These are phyloP conservation scores for Sporothrix sp. DNA, from an alignment of 2,329 filamentous ascomycete species.

Conservation along the genomic window DNA sequence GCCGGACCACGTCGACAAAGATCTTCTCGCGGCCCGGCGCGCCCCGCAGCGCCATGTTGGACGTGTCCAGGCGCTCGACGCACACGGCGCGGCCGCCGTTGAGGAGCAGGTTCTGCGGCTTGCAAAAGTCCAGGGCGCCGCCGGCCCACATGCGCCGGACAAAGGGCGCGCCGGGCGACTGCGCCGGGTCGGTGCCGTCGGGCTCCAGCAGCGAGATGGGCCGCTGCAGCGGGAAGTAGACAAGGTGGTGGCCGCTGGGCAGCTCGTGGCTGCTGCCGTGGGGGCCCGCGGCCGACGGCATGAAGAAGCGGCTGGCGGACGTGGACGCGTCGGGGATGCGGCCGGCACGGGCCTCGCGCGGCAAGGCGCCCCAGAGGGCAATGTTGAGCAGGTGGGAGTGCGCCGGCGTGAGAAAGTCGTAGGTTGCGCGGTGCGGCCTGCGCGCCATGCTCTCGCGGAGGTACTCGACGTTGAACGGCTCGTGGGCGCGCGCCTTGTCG, in stretches of 20 bases:
- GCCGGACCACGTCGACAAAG: conserved; percentile 41
- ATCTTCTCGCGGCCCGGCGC: conserved; percentile 32
- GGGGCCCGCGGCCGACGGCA: background rate
- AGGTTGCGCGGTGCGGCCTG: conserved; percentile 27
- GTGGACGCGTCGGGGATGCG: background rate
- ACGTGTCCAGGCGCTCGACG: conserved; percentile 29
- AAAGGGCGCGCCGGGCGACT: conserved; percentile 65
- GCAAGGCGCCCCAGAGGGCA: conserved; percentile 36
- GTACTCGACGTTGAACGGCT: conserved; percentile 11
- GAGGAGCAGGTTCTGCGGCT: conserved; percentile 24
- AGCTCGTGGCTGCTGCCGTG: conserved; percentile 24
- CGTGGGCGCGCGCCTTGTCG: background rate
- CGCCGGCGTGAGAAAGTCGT: conserved; percentile 44
- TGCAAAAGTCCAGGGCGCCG: conserved; percentile 45
- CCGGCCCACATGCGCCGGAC: conserved; percentile 81
- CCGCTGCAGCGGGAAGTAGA: conserved; percentile 73
- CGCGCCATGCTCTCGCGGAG: conserved; percentile 12
- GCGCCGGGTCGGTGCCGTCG: conserved; percentile 77
- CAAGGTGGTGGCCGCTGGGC: conserved; percentile 66
- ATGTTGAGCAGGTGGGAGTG: conserved; percentile 56
- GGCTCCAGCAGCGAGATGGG: conserved; percentile 52
- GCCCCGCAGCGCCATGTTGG: conserved; percentile 15
- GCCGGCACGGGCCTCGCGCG: conserved; percentile 25
- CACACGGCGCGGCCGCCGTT: conserved; percentile 34
- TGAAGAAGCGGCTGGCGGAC: background rate